A percentile compares a stretch with the other conserved stretches of the same genome.
Conservation (phyloP, 176 grass and related monocot genomes). For the Musa schizocarpa region DNA sequence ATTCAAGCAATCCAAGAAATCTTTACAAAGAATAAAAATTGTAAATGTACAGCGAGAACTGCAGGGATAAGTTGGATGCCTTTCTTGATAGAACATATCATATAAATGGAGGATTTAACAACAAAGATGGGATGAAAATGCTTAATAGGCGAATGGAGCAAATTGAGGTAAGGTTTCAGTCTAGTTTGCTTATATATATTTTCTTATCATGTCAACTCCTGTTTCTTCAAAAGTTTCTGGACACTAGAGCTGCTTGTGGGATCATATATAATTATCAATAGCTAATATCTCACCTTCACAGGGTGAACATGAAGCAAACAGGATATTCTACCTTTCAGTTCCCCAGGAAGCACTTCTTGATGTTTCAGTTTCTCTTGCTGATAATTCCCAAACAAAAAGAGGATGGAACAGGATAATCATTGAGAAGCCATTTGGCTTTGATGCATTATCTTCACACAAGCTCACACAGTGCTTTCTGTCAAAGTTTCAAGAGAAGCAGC, state of each 20-base stretch:
- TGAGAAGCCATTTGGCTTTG: constrained; percentile 97
- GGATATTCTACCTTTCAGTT: constrained; percentile 96
- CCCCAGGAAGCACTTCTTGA: constrained; percentile 90
- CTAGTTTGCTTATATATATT: background rate
- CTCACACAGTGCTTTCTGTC: constrained; percentile 65
- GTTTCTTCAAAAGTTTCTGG: background rate
- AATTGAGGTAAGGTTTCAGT: constrained; percentile 52
- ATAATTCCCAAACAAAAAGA: constrained; percentile 45
- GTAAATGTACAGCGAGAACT: constrained; percentile 67
- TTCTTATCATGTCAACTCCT: background rate
- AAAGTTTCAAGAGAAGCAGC: constrained; percentile 75
- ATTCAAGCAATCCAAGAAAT: background rate
- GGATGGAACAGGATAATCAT: constrained; percentile 98
- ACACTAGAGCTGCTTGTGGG: background rate
- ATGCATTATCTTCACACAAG: constrained; percentile 48
- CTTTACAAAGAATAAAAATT: constrained; percentile 11
- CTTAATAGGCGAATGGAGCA: constrained; percentile 63
- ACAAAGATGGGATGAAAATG: constrained; percentile 74
- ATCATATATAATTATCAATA: constrained; percentile 6
- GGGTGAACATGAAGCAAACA: constrained; percentile 53
- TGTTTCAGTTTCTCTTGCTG: constrained; percentile 67
- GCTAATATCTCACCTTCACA: constrained; percentile 26
- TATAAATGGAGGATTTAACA: constrained; percentile 73
- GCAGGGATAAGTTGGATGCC: constrained; percentile 67
- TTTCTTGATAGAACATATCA: constrained; percentile 81